phyloP scores from a whole-genome alignment of 2,329 filamentous ascomycete species.

The Penicillium oxalicum region DNA sequence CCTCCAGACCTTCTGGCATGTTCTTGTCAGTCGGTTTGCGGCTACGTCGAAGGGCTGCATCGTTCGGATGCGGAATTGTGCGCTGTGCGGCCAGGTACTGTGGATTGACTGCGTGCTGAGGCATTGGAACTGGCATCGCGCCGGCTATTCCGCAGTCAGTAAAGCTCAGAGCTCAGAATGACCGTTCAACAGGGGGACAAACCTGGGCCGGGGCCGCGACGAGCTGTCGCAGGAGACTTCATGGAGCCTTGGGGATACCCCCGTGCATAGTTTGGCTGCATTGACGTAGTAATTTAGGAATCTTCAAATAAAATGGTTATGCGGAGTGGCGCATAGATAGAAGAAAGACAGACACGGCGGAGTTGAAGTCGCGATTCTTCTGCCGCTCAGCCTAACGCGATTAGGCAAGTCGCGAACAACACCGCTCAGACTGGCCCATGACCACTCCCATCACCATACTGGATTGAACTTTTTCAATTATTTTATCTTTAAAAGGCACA shows the following conservation, averaged over 20 bases:
- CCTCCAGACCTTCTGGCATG: constrained; percentile 82
- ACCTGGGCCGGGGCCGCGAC: constrained; percentile 38
- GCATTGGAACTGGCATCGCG: constrained; percentile 33
- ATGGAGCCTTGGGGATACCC: constrained; percentile 36
- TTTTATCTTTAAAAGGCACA: too few relatives aligned
- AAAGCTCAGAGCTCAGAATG: constrained; percentile 5
- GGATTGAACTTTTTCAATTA: too few relatives aligned
- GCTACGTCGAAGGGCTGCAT: constrained; percentile 66
- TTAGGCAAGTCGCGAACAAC: constrained; percentile 23
- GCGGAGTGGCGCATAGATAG: constrained; percentile 16
- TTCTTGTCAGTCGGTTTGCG: constrained; percentile 92
- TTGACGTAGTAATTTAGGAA: constrained; percentile 34
- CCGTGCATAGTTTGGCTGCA: constrained; percentile 40
- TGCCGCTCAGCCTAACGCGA: constrained; percentile 33
- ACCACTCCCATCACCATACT: too few relatives aligned
- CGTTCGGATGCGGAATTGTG: constrained; percentile 33
- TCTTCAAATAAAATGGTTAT: constrained; percentile 10
- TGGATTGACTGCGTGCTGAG: constrained; percentile 34
- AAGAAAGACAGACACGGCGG: constrained; percentile 16
- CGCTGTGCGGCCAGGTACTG: constrained; percentile 36
- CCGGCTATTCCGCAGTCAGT: constrained; percentile 16
- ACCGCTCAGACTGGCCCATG: not conserved
- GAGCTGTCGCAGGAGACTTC: constrained; percentile 39
- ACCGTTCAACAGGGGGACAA: constrained; percentile 19
- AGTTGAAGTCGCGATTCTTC: constrained; percentile 32